Base-by-base conservation (phyloP, 345 rosid species). In the Cardamine chenopodiifolia region DNA sequence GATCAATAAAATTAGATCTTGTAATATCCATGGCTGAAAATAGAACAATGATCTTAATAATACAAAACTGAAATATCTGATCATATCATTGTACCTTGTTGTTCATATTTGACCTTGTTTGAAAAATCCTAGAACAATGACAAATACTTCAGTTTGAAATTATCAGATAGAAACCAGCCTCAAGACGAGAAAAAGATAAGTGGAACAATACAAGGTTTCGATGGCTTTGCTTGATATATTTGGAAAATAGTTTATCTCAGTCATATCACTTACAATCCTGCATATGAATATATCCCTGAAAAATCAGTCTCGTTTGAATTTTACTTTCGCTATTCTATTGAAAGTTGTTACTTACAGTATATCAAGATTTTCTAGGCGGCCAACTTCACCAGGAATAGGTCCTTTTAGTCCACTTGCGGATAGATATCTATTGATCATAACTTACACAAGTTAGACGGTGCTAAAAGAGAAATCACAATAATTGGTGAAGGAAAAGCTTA, bases 341-440 rank as follows among this genome's bases (percentile, higher is more conserved):
- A 62, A 11, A 3, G 12, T 14, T 28, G 55, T 49, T 18, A 67
- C 82, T 82, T 60, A 83, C 89, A 87, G 37, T 2, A 64, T 35
- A 1, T 0, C 2, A 22, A 84, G 72, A 14, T 79, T 68, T 29
- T 67, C 44, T 70, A 86, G 65, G 39, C 20, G 26, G 39, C 76
- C 49, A 11, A 84, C 19, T 45, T 79, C 80, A 44, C 79, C 34
- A 13, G 87, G 90, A 70, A 86, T 79, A 48, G 87, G 82, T 54
- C 82, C 85, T 75, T 60, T 44, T 5, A 86, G 79, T 62, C 90
- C 90, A 71, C 83, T 82, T 34, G 76, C 87, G n/a, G 59, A 70
- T 53, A 86, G 42, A 73, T 81, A 70, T 83, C 73, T 75, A 63
- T 4, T 74, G 23, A 74, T 44, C 25, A 64, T 7, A 64, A 58